A percentile compares a stretch with the other conserved stretches of the same genome.
Evolutionary conservation across 2,329 filamentous ascomycete genomes (phyloP).

Genomic region (Esteya vermicola): DNA sequence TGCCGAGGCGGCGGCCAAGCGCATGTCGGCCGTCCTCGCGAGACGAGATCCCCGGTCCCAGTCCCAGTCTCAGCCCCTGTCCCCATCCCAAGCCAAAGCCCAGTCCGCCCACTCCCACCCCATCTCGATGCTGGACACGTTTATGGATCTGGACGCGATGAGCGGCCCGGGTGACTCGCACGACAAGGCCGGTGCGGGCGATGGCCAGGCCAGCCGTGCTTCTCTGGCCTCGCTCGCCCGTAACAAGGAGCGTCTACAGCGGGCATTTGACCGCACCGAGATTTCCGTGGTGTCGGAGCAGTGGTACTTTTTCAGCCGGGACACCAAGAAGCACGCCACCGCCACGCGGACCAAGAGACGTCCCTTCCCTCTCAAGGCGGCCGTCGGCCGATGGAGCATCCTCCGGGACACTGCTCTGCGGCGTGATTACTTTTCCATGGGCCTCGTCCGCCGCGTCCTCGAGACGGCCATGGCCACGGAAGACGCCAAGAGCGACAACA

Average conservation of each 20-base stretch:
- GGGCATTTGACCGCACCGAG: conserved; percentile 36
- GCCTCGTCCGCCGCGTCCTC: conserved; percentile 40
- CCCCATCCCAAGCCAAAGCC: too few relatives aligned
- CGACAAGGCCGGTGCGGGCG: not conserved
- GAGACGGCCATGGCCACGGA: not conserved
- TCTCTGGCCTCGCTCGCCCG: not conserved
- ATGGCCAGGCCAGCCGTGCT: not conserved
- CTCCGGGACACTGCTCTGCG: conserved; percentile 34
- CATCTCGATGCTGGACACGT: conserved; percentile 17
- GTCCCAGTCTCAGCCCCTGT: too few relatives aligned
- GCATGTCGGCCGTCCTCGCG: conserved; percentile 24
- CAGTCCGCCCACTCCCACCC: conserved; percentile 8
- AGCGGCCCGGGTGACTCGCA: too few relatives aligned
- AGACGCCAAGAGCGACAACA: not conserved
- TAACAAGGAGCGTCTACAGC: conserved; percentile 25
- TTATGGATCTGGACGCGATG: conserved; percentile 10
- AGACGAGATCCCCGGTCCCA: too few relatives aligned
- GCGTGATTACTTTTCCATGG: conserved; percentile 46
- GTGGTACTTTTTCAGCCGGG: conserved; percentile 44
- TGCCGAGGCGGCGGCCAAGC: conserved; percentile 38
- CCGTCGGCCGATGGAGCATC: conserved; percentile 28
- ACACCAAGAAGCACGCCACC: conserved; percentile 17
- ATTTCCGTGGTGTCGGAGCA: conserved; percentile 19
- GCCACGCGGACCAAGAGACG: conserved; percentile 12
- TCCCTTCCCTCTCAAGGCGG: conserved; percentile 23